Evolutionary conservation across 495 filamentous ascomycete genomes (phyloP).

Genomic region (Penicillium tannophilum): DNA sequence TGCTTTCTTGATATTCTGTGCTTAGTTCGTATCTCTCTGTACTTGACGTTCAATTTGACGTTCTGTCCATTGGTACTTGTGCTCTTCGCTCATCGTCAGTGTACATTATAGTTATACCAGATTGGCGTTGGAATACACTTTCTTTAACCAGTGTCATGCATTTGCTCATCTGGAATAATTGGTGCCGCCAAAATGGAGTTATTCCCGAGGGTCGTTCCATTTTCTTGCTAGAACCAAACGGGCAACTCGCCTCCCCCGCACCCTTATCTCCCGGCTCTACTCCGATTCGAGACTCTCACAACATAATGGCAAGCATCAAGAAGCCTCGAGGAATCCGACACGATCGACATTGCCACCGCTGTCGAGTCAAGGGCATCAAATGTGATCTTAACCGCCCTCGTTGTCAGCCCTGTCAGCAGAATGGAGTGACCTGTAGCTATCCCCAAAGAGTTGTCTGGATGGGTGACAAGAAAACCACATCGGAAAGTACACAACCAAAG

Average conservation of each 20-base stretch:
- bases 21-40: background rate
- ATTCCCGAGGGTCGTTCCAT: background rate
- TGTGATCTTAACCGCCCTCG: conserved; percentile 39
- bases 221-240: conserved; percentile 9
- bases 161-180: background rate
- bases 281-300: conserved; percentile 1
- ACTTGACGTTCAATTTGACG: background rate
- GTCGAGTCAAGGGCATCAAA: conserved; percentile 32
- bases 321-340: conserved; percentile 40
- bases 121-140: background rate
- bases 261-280: conserved; percentile 20
- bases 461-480: conserved; percentile 17
- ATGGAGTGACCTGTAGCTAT: conserved; percentile 29
- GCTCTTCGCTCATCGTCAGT: background rate
- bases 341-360: conserved; percentile 36
- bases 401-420: conserved; percentile 30
- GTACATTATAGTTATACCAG: background rate
- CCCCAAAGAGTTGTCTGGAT: conserved; percentile 40
- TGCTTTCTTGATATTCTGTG: background rate
- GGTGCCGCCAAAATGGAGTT: background rate
- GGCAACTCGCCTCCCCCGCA: conserved; percentile 19
- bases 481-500: conserved; percentile 7
- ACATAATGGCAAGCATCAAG: conserved; percentile 21
- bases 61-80: background rate
- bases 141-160: background rate